phyloP scores from a whole-genome alignment of 495 filamentous ascomycete genomes.

The Hypoxylon trugodes region DNA sequence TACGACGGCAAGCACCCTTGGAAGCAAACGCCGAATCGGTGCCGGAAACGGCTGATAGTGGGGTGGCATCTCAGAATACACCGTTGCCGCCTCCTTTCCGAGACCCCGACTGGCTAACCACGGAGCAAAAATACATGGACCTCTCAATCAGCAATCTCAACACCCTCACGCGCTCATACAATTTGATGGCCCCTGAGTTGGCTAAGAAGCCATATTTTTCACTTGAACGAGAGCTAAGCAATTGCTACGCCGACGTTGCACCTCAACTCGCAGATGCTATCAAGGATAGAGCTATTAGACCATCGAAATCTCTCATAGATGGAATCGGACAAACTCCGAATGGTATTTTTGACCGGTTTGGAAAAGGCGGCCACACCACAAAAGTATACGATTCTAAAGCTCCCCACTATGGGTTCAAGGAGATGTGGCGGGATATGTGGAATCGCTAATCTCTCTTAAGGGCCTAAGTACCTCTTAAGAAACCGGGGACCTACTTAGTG shows the following conservation, averaged over 20 bases:
- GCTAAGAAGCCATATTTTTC: constrained; percentile 94
- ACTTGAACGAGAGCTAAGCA: constrained; percentile 80
- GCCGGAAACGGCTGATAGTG: constrained; percentile 17
- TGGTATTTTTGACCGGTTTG: constrained; percentile 54
- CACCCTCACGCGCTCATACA: constrained; percentile 83
- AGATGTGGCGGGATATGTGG: constrained; percentile 88
- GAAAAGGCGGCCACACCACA: constrained; percentile 56
- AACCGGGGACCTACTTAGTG: too few species aligned
- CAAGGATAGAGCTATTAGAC: constrained; percentile 67
- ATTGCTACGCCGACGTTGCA: constrained; percentile 87
- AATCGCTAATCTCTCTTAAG: constrained; percentile 26
- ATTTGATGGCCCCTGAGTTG: constrained; percentile 89
- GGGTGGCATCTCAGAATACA: constrained; percentile 27
- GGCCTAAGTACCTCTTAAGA: too few species aligned
- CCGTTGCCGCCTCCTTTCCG: constrained; percentile 63
- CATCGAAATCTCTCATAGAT: constrained; percentile 50
- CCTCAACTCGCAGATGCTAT: constrained; percentile 77
- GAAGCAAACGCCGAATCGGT: constrained; percentile 24
- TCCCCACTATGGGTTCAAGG: constrained; percentile 81
- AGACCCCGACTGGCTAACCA: constrained; percentile 70
- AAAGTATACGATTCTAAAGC: constrained; percentile 75
- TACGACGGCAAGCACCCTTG: constrained; percentile 45
- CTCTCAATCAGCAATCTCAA: constrained; percentile 85
- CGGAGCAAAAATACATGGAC: constrained; percentile 79
- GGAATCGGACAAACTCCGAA: constrained; percentile 36